These are phyloP conservation scores for Raddia guianensis DNA, from an alignment of 176 grass and related monocot genomes.

Conservation along the genomic window DNA sequence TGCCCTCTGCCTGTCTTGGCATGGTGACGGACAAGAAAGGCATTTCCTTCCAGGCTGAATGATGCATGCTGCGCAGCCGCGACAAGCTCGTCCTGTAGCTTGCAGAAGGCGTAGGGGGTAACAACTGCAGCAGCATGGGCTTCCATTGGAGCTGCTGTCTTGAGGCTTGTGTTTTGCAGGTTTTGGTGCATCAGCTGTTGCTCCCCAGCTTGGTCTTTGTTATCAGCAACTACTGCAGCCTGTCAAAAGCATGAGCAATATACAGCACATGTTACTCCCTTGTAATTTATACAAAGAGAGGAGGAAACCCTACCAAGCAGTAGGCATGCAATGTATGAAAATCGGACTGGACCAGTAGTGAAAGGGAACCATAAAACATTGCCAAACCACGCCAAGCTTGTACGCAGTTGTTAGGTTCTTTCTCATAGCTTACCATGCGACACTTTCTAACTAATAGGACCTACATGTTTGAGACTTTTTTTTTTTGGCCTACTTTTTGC, in stretches of 20 bases:
- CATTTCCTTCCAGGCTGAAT: constrained; percentile 51
- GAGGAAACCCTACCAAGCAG: not conserved
- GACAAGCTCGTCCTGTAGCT: constrained; percentile 76
- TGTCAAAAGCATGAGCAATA: constrained; percentile 26
- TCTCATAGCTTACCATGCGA: too few species aligned
- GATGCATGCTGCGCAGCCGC: constrained; percentile 49
- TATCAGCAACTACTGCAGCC: constrained; percentile 53
- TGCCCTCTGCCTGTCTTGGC: constrained; percentile 29
- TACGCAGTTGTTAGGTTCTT: too few species aligned
- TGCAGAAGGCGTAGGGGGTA: constrained; percentile 59
- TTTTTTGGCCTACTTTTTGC: too few species aligned
- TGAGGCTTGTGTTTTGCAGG: constrained; percentile 50
- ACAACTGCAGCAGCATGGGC: constrained; percentile 58
- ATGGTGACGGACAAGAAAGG: constrained; percentile 69
- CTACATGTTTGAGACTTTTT: too few species aligned
- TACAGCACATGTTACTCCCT: not conserved
- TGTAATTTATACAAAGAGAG: constrained; percentile 7
- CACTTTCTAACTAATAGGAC: too few species aligned
- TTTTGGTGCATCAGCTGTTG: constrained; percentile 58
- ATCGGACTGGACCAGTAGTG: not conserved
- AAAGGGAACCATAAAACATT: not conserved
- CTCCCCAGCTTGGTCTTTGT: constrained; percentile 62
- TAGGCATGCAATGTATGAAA: not conserved
- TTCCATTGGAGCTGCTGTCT: constrained; percentile 73
- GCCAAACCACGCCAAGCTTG: too few species aligned